Base-by-base conservation (phyloP, 2,329 filamentous ascomycete genomes). In the Cladosporium sp. region DNA sequence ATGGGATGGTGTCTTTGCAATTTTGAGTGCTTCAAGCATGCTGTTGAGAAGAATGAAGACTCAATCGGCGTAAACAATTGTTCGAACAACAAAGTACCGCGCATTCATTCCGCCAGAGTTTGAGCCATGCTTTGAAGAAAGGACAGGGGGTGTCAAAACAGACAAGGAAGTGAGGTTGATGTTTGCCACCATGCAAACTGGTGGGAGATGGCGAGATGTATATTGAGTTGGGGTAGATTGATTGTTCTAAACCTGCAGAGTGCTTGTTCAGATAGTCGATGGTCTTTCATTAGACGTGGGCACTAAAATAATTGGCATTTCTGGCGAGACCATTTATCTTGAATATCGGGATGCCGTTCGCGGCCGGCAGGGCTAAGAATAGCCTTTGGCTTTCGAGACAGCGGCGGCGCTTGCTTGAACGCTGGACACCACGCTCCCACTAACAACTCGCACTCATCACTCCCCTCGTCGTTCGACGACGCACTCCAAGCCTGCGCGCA, bases 51-150 rank as follows among this genome's bases (percentile, higher is more conserved):
- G n/a, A n/a, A n/a, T n/a, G n/a, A n/a, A n/a, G 22, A 5, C 22
- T 27, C 22, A 5, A 27, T 27, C 9, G 22, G 9, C 22, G 5
- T 9, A 27, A 27, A 27, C 5, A 9, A 27, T 9, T 27, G 22
- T 4, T 9, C 9, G 4, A 5, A 4, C 9, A 4, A 27, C 9
- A 9, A 27, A 5, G 22, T 27, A 27, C 22, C 22, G 22, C 22
- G 22, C 22, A 27, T 27, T 9, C 32, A 15, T 36, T 18, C 32
- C 32, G 15, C 32, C 13, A 17, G 32, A 17, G 13, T 36, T 36
- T n/a, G 32, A 82, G 82, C 41, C 65, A 71, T 45, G 74, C 79
- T 22, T 58, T 69, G n/a, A 62, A 64, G 37, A 64, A 67, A 36
- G 64, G 62, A n/a, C 61, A 65, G 50, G 38, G 27, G 34, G 45